Evolutionary conservation across 2,329 filamentous ascomycete species (phyloP).

Genomic region (Talaromyces sp.): DNA sequence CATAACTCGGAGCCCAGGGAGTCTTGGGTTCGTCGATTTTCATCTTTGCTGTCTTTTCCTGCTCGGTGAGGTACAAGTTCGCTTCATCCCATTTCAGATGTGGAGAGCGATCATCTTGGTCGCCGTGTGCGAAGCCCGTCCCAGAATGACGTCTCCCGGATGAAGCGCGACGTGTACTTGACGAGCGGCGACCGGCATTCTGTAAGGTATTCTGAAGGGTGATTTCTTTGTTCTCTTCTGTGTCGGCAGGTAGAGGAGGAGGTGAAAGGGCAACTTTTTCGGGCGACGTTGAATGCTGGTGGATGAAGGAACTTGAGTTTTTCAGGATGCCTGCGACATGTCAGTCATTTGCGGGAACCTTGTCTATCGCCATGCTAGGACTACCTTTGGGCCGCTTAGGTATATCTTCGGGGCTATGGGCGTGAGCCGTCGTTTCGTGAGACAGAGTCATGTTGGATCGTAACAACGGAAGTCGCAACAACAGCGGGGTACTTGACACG

Average conservation of each 20-base stretch:
- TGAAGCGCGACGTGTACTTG: slow-evolving; percentile 63
- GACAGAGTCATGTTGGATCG: slow-evolving; percentile 16
- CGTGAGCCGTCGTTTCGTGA: slow-evolving; percentile 12
- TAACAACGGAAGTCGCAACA: neutral
- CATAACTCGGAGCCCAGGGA: slow-evolving; percentile 88
- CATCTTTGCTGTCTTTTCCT: slow-evolving; percentile 93
- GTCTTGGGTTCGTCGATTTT: slow-evolving; percentile 99
- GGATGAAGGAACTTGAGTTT: slow-evolving; percentile 66
- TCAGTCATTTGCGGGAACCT: neutral
- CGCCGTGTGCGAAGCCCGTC: slow-evolving; percentile 37
- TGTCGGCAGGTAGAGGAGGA: slow-evolving; percentile 36
- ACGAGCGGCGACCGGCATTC: slow-evolving; percentile 86
- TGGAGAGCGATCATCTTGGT: slow-evolving; percentile 62
- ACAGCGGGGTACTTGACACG: slow-evolving; percentile 12
- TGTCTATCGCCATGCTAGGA: slow-evolving; percentile 10
- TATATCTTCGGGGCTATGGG: slow-evolving; percentile 30
- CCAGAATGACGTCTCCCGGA: slow-evolving; percentile 67
- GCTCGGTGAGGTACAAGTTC: slow-evolving; percentile 94
- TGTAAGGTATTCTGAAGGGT: slow-evolving; percentile 90
- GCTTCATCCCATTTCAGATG: slow-evolving; percentile 98
- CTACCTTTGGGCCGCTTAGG: slow-evolving; percentile 43
- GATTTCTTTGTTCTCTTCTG: slow-evolving; percentile 70
- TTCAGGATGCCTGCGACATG: slow-evolving; percentile 78
- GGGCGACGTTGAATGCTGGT: slow-evolving; percentile 47
- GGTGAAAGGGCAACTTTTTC: slow-evolving; percentile 32